These are phyloP conservation scores for Bolboschoenoplectus hybrid DNA, from an alignment of 202 grass and related monocot species.

Conservation along the genomic window DNA sequence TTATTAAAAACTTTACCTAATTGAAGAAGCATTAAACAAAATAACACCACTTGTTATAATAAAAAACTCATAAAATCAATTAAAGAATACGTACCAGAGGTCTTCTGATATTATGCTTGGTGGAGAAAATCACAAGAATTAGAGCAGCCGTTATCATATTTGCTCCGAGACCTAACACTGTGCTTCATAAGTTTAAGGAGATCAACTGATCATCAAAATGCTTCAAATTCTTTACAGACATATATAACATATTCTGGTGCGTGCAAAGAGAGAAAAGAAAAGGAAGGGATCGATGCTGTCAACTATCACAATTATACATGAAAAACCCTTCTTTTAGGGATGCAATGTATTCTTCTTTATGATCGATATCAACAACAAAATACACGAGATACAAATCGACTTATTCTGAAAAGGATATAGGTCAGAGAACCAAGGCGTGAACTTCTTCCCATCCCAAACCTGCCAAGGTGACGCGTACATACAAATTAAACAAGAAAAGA, in stretches of 20 bases:
- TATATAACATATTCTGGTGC: not conserved
- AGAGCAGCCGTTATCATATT: slow-evolving; percentile 51
- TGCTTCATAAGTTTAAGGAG: slow-evolving; percentile 56
- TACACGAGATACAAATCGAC: not conserved
- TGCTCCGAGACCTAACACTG: slow-evolving; percentile 65
- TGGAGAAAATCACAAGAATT: slow-evolving; percentile 44
- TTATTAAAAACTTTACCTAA: not conserved
- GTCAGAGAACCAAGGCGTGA: slow-evolving; percentile 80
- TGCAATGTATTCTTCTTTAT: not conserved
- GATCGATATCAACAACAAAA: not conserved
- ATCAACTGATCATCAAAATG: not conserved
- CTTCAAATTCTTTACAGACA: not conserved
- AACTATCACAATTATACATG: not conserved
- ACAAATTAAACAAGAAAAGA: not conserved
- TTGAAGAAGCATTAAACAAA: not conserved
- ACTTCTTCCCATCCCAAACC: slow-evolving; percentile 72
- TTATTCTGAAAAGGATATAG: slow-evolving; percentile 70
- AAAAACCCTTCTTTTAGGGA: not conserved
- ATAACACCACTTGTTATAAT: not conserved
- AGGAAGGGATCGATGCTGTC: not conserved
- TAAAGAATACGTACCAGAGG: slow-evolving; percentile 40
- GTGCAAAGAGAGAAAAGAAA: not conserved
- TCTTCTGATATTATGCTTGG: slow-evolving; percentile 39
- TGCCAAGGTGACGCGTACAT: slow-evolving; percentile 32
- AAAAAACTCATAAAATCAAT: slow-evolving; percentile 22